Evolutionary conservation across 805 yeast genomes (phyloP).

Genomic region (Pichia manshurica): DNA sequence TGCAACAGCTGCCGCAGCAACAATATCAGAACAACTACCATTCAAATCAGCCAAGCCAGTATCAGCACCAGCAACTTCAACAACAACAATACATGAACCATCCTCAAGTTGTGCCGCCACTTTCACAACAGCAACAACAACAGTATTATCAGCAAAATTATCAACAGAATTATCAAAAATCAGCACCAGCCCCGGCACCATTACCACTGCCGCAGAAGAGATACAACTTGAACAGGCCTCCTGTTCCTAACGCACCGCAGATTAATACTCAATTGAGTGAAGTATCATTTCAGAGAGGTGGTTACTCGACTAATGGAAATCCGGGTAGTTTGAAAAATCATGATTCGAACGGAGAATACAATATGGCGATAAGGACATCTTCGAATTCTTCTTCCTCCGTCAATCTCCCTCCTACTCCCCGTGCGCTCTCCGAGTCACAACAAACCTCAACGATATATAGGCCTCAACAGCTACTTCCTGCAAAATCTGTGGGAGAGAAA

Average conservation of each 20-base stretch:
- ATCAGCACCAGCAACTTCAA: constrained; percentile 11
- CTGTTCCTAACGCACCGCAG: neutral
- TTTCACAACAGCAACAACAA: constrained; percentile 10
- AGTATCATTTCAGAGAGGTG: neutral
- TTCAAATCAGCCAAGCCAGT: neutral
- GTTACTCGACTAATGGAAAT: too few species aligned
- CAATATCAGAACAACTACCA: neutral
- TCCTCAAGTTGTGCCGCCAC: neutral
- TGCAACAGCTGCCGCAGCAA: neutral
- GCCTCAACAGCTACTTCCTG: constrained; percentile 4
- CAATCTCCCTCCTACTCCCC: constrained; percentile 1
- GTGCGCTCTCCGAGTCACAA: neutral
- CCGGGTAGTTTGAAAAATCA: neutral
- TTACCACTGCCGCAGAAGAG: constrained; percentile 1
- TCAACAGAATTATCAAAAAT: constrained; percentile 2
- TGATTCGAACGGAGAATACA: neutral
- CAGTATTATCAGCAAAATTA: constrained; percentile 4
- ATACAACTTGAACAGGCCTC: constrained; percentile 1
- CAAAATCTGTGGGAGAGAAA: constrained; percentile 1
- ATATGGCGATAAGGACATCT: neutral
- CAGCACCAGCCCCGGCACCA: neutral
- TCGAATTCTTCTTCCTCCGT: neutral
- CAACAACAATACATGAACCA: neutral
- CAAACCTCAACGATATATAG: neutral
- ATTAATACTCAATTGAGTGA: constrained; percentile 2